phyloP scores from a whole-genome alignment of 371 early-diverging fungal genomes.

The Actinomucor elegans region DNA sequence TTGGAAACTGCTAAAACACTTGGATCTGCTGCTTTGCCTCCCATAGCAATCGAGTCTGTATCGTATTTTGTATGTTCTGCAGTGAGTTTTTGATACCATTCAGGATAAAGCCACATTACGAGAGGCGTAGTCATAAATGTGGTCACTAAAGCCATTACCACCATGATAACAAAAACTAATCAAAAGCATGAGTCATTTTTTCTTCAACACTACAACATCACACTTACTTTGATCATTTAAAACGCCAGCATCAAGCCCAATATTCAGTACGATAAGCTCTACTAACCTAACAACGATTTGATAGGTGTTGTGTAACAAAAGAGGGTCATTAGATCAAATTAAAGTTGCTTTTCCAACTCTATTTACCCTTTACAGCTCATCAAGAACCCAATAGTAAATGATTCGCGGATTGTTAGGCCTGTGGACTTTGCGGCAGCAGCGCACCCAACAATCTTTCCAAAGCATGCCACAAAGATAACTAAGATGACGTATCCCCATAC shows the following conservation, averaged over 20 bases:
- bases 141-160: constrained; percentile 85
- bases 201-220: background rate
- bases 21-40: background rate
- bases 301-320: background rate
- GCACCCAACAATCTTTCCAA: constrained; percentile 90
- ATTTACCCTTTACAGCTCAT: constrained; percentile 93
- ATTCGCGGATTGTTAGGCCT: constrained; percentile 81
- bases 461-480: constrained; percentile 73
- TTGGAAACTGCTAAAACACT: background rate
- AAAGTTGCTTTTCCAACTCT: constrained; percentile 1
- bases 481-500: constrained; percentile 83
- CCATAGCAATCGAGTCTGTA: background rate
- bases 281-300: constrained; percentile 57
- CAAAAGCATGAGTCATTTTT: background rate
- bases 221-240: constrained; percentile 62
- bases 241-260: constrained; percentile 85
- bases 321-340: constrained; percentile 21
- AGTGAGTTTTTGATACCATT: constrained; percentile 47
- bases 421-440: constrained; percentile 67
- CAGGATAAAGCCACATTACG: constrained; percentile 60
- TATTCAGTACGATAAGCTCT: constrained; percentile 91
- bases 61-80: constrained; percentile 3
- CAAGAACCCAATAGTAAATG: constrained; percentile 83
- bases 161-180: constrained; percentile 84
- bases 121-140: constrained; percentile 77